Conservation (phyloP, 2,329 filamentous ascomycete species). For the Penicillium oxalicum region DNA sequence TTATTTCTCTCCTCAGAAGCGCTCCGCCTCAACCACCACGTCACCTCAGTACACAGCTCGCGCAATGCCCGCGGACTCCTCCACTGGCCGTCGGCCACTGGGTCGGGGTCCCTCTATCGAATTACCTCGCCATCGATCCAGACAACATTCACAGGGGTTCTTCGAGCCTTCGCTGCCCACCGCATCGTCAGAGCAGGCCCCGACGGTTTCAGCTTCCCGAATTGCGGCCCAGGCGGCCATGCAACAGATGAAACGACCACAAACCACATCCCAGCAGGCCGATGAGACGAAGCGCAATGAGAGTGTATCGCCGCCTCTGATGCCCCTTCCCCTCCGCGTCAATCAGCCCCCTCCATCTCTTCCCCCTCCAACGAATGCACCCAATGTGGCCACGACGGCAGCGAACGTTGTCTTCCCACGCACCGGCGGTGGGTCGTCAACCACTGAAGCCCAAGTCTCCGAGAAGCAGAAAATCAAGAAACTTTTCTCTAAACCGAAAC, state of each 20-base stretch:
- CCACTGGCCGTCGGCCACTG: conserved; percentile 32
- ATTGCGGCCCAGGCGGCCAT: conserved; percentile 63
- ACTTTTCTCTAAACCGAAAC: conserved; percentile 62
- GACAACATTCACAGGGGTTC: conserved; percentile 59
- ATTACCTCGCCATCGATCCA: conserved; percentile 38
- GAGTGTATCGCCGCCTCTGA: conserved; percentile 33
- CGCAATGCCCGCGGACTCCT: conserved; percentile 37
- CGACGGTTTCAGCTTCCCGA: conserved; percentile 52
- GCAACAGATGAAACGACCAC: conserved; percentile 54
- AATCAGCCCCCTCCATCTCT: conserved; percentile 18
- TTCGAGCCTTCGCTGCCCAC: conserved; percentile 60
- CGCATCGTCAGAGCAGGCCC: conserved; percentile 43
- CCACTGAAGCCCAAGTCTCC: conserved; percentile 28
- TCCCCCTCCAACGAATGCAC: conserved; percentile 5
- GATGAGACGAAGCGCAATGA: conserved; percentile 35
- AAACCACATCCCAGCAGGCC: conserved; percentile 42
- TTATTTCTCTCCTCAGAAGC: conserved; percentile 20
- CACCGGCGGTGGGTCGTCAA: conserved; percentile 29
- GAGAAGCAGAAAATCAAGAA: conserved; percentile 61
- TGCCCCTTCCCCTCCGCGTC: conserved; percentile 22
- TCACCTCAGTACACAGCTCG: conserved; percentile 24
- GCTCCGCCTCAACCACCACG: conserved; percentile 30
- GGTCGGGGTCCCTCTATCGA: conserved; percentile 34
- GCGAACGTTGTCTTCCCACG: conserved; percentile 58
- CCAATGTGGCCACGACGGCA: conserved; percentile 54